phyloP scores from a whole-genome alignment of 306 rosid species.

The Prunus mongolica region DNA sequence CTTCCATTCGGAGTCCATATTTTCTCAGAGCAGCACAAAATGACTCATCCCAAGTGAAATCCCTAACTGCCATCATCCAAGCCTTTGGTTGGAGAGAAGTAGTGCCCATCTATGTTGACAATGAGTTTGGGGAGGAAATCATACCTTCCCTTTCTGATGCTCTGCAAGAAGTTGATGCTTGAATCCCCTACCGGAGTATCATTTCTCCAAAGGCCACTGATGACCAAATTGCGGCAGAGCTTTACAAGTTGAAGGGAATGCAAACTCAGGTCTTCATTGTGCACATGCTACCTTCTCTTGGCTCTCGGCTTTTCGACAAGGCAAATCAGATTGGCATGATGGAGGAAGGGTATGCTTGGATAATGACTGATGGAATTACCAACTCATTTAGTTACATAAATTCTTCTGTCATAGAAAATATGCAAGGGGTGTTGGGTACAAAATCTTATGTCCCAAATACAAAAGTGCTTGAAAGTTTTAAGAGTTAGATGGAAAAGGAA shows the following conservation, averaged over 20 bases:
- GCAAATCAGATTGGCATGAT: conserved; percentile 53
- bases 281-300: conserved; percentile 28
- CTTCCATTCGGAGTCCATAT: conserved; percentile 32
- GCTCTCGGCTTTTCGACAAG: conserved; percentile 28
- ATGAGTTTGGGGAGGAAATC: conserved; percentile 37
- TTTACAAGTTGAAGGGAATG: conserved; percentile 43
- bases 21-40: conserved; percentile 36
- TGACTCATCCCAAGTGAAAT: conserved; percentile 39
- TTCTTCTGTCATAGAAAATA: conserved; percentile 12
- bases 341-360: conserved; percentile 50
- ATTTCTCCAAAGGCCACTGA: conserved; percentile 30
- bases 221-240: conserved; percentile 33
- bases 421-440: conserved; percentile 52
- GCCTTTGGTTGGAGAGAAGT: conserved; percentile 43
- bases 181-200: conserved; percentile 32
- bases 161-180: conserved; percentile 31
- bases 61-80: conserved; percentile 32
- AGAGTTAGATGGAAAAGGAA: conserved; percentile 38
- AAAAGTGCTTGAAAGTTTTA: conserved; percentile 24
- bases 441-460: conserved; percentile 35
- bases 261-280: conserved; percentile 47
- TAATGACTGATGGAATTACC: conserved; percentile 29
- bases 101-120: neutral
- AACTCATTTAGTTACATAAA: conserved; percentile 7
- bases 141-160: conserved; percentile 39